These are phyloP conservation scores for Grigorovia jiainica DNA, from an alignment of 805 yeast species.

Conservation along the genomic window DNA sequence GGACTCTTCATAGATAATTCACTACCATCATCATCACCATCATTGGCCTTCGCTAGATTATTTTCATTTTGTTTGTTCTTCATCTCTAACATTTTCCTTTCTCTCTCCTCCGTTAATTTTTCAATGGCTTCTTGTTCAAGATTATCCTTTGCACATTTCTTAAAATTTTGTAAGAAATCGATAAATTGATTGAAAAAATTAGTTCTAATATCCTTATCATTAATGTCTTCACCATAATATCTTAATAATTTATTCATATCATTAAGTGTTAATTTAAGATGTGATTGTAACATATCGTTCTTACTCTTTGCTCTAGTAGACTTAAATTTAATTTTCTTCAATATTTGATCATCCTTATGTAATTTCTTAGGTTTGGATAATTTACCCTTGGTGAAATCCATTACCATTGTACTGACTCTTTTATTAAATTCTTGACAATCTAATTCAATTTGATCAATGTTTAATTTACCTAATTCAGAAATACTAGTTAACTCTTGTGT, in stretches of 20 bases:
- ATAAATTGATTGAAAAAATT: slow-evolving; percentile 55
- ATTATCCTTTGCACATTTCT: slow-evolving; percentile 56
- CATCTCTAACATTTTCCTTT: background rate
- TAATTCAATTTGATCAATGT: slow-evolving; percentile 50
- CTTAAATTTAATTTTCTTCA: slow-evolving; percentile 43
- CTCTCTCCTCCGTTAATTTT: slow-evolving; percentile 46
- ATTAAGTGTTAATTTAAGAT: slow-evolving; percentile 39
- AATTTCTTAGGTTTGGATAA: slow-evolving; percentile 52
- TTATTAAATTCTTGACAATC: slow-evolving; percentile 50
- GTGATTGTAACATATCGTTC: slow-evolving; percentile 41
- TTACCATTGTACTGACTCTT: slow-evolving; percentile 41
- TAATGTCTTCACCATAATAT: slow-evolving; percentile 62
- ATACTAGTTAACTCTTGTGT: slow-evolving; percentile 50
- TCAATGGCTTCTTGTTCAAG: slow-evolving; percentile 59
- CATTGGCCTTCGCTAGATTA: background rate
- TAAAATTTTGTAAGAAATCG: slow-evolving; percentile 51
- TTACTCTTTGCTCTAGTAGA: slow-evolving; percentile 47
- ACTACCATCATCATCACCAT: background rate
- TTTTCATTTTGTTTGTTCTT: background rate
- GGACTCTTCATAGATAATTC: background rate
- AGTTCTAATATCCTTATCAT: slow-evolving; percentile 43
- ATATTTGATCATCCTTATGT: slow-evolving; percentile 58
- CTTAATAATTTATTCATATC: slow-evolving; percentile 52
- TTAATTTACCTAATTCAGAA: slow-evolving; percentile 45
- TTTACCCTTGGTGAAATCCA: slow-evolving; percentile 50